phyloP scores from a whole-genome alignment of 225 moss, liverwort and hornwort genomes.

The Climacium dendroides region DNA sequence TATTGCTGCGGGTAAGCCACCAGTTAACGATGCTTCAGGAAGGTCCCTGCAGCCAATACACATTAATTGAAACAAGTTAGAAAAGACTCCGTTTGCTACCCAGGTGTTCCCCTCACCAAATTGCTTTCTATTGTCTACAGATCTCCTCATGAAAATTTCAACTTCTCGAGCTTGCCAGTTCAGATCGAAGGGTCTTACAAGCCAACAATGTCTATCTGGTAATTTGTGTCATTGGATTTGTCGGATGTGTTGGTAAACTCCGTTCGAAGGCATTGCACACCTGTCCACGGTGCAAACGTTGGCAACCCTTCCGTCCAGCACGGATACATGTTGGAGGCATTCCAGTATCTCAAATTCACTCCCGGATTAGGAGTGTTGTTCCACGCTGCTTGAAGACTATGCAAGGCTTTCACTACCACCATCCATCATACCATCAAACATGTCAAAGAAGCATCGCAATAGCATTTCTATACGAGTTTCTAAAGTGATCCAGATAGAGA shows the following conservation, averaged over 20 bases:
- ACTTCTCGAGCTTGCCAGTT: not conserved
- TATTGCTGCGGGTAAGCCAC: not conserved
- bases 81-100: not conserved
- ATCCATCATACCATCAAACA: not conserved
- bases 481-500: not conserved
- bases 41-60: not conserved
- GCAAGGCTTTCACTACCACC: conserved; percentile 3
- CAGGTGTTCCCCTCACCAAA: not conserved
- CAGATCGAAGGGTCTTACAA: not conserved
- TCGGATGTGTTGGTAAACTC: not conserved
- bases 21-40: not conserved
- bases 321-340: not conserved
- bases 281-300: not conserved
- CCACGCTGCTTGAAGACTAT: not conserved
- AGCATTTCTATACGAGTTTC: not conserved
- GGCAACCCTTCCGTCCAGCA: not conserved
- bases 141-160: not conserved
- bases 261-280: not conserved
- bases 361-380: not conserved
- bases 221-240: not conserved
- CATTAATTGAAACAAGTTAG: not conserved
- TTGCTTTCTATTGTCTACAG: not conserved
- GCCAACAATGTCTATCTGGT: not conserved
- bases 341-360: not conserved
- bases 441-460: not conserved